phyloP scores from a whole-genome alignment of 2,329 filamentous ascomycete genomes.

The Colletotrichum godetiae region DNA sequence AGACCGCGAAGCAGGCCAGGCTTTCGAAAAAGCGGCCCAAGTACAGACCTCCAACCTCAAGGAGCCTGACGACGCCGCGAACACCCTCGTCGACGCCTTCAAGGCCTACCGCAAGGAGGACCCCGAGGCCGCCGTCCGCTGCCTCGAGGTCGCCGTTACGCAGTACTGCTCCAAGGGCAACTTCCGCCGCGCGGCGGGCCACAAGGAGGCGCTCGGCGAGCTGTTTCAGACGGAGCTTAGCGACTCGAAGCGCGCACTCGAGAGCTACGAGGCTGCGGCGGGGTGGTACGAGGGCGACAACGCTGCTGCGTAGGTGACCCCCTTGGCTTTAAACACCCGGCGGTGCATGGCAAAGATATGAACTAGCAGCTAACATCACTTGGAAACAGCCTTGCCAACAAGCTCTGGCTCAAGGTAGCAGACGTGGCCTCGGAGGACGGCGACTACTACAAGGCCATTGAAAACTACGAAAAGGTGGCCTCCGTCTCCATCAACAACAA shows the following conservation, averaged over 20 bases:
- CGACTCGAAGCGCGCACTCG: slow-evolving; percentile 81
- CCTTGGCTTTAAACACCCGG: too few species aligned
- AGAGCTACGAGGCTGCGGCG: slow-evolving; percentile 86
- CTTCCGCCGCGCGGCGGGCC: slow-evolving; percentile 88
- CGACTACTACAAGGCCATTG: slow-evolving; percentile 87
- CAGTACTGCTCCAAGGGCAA: slow-evolving; percentile 93
- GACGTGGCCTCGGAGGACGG: slow-evolving; percentile 85
- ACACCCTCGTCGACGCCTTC: slow-evolving; percentile 89
- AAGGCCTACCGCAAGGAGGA: slow-evolving; percentile 92
- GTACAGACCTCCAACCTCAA: slow-evolving; percentile 86
- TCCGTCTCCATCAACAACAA: slow-evolving; percentile 85
- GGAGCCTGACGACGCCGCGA: slow-evolving; percentile 92
- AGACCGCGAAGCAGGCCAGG: slow-evolving; percentile 88
- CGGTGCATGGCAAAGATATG: too few species aligned
- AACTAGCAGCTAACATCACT: neutral
- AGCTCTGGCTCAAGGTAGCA: slow-evolving; percentile 91
- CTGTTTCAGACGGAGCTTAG: slow-evolving; percentile 85
- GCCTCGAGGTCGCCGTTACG: slow-evolving; percentile 81
- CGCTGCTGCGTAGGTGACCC: slow-evolving; percentile 83
- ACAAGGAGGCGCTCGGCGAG: slow-evolving; percentile 90
- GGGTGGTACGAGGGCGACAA: slow-evolving; percentile 91
- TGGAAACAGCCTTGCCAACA: slow-evolving; percentile 80
- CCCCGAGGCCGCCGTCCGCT: slow-evolving; percentile 84
- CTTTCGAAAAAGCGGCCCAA: slow-evolving; percentile 87
- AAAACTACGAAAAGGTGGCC: slow-evolving; percentile 86